Percentiles rank a stretch among this genome's conserved stretches.
phyloP scores from a whole-genome alignment of 305 asterid species.

The Solanum aculeatissimum region DNA sequence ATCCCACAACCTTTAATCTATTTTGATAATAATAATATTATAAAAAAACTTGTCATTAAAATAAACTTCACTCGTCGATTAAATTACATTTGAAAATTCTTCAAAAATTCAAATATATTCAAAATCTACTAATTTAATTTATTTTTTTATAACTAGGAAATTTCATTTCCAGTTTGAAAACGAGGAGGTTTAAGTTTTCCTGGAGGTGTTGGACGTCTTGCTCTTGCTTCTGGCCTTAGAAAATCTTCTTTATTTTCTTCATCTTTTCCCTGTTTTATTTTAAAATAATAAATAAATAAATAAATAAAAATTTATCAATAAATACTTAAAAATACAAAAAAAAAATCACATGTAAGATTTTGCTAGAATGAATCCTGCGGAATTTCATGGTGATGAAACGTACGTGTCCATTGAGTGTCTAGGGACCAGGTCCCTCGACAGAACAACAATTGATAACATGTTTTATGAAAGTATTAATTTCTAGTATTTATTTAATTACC shows the following conservation, averaged over 20 bases:
- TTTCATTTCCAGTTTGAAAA: not conserved
- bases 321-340: not conserved
- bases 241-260: not conserved
- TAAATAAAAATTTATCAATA: not conserved
- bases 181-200: not conserved
- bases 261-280: not conserved
- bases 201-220: not conserved
- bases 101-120: not conserved
- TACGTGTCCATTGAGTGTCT: no score
- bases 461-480: not conserved
- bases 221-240: not conserved
- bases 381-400: no score
- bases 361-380: no score
- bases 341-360: no score
- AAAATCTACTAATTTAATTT: not conserved
- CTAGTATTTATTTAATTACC: no score
- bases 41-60: not conserved
- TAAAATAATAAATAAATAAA: no score
- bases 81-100: not conserved
- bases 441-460: no score
- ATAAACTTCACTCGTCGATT: not conserved
- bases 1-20: not conserved
- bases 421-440: no score
- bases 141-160: not conserved
- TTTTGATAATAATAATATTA: not conserved